These are phyloP conservation scores for Globisporangium recalcitrans DNA, from an alignment of 352 stramenopile genomes.

Conservation along the genomic window DNA sequence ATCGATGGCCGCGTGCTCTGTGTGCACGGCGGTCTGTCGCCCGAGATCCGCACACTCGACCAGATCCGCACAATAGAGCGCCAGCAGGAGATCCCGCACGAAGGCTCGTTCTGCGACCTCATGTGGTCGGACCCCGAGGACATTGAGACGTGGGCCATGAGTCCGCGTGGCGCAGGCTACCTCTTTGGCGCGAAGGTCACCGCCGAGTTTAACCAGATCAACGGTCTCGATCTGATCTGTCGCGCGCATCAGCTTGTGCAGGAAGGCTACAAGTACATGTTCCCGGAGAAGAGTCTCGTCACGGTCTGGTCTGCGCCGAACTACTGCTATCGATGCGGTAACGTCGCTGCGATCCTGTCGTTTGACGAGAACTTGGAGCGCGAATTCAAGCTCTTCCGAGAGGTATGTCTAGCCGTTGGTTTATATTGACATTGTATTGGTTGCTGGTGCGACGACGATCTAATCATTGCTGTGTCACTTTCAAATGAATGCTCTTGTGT, in stretches of 20 bases:
- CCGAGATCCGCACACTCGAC: slow-evolving; percentile 93
- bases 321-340: slow-evolving; percentile 86
- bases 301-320: slow-evolving; percentile 82
- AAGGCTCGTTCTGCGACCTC: slow-evolving; percentile 96
- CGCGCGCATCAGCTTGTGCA: slow-evolving; percentile 87
- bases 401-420: slow-evolving; percentile 35
- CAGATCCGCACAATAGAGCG: slow-evolving; percentile 95
- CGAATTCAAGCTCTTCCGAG: slow-evolving; percentile 86
- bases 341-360: slow-evolving; percentile 76
- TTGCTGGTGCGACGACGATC: not conserved
- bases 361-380: slow-evolving; percentile 84
- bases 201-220: slow-evolving; percentile 89
- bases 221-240: slow-evolving; percentile 86
- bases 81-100: slow-evolving; percentile 94
- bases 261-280: slow-evolving; percentile 92
- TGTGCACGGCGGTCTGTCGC: slow-evolving; percentile 94
- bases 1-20: slow-evolving; percentile 91
- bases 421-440: too few species aligned
- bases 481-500: not conserved
- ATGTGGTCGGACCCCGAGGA: slow-evolving; percentile 98
- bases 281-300: slow-evolving; percentile 77
- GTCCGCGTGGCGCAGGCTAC: slow-evolving; percentile 83
- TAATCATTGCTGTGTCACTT: not conserved
- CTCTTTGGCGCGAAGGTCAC: slow-evolving; percentile 86
- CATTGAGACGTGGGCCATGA: slow-evolving; percentile 89